These are phyloP conservation scores for Trametes elegans DNA, from an alignment of 768 basidiomycete genomes.

Conservation along the genomic window DNA sequence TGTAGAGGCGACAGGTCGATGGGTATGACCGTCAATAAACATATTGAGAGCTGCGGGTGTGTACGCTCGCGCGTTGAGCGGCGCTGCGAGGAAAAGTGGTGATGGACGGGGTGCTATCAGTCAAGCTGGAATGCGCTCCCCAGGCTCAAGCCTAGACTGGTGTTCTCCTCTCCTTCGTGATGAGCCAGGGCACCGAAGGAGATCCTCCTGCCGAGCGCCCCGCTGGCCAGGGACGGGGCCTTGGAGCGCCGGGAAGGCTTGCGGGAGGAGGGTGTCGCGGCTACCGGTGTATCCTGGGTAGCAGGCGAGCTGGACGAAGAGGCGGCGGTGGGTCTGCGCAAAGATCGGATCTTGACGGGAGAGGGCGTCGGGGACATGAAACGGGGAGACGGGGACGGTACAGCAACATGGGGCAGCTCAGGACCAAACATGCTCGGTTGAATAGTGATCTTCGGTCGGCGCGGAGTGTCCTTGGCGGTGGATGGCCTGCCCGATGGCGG, in stretches of 20 bases:
- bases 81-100: not conserved
- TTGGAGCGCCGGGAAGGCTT: constrained; percentile 53
- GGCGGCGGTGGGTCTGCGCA: not conserved
- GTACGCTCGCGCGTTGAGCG: not conserved
- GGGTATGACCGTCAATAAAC: constrained; percentile 8
- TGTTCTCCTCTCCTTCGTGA: constrained; percentile 38
- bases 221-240: constrained; percentile 31
- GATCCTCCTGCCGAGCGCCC: constrained; percentile 52
- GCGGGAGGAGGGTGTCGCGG: constrained; percentile 23
- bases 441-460: constrained; percentile 40
- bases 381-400: constrained; percentile 12
- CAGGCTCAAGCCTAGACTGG: constrained; percentile 38
- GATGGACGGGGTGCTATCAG: constrained; percentile 30
- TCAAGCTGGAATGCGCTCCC: constrained; percentile 75
- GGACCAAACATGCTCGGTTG: constrained; percentile 65
- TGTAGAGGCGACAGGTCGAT: constrained; percentile 1
- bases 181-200: constrained; percentile 58
- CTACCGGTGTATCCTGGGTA: not conserved
- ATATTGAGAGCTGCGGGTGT: not conserved
- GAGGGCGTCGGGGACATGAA: constrained; percentile 13
- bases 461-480: constrained; percentile 18
- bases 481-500: constrained; percentile 18
- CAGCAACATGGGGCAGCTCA: constrained; percentile 48
- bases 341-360: constrained; percentile 29
- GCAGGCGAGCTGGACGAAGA: constrained; percentile 8